These are phyloP conservation scores for Thraustochytrium sp. DNA, from an alignment of 352 stramenopile species.

Conservation along the genomic window DNA sequence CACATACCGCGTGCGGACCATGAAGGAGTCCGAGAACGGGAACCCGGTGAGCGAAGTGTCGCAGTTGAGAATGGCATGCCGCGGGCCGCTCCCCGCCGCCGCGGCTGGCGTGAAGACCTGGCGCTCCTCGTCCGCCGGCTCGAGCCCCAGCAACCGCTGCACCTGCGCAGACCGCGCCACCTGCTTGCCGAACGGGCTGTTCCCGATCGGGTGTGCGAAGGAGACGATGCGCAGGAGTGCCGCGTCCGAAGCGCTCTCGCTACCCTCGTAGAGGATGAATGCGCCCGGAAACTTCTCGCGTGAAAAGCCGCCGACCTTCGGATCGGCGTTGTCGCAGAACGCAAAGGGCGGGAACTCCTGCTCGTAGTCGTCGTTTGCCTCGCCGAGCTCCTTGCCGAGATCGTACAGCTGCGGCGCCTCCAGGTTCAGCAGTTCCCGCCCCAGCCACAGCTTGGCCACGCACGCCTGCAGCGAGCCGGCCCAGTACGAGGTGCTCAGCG, in stretches of 20 bases:
- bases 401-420: background rate
- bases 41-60: slow-evolving; percentile 28
- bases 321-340: background rate
- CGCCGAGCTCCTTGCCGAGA: background rate
- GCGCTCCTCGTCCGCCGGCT: background rate
- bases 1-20: slow-evolving; percentile 23
- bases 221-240: background rate
- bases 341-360: slow-evolving; percentile 6
- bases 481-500: slow-evolving; percentile 6
- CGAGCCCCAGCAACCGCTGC: background rate
- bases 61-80: background rate
- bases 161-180: slow-evolving; percentile 10
- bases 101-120: background rate
- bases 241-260: background rate
- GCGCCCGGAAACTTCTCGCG: background rate
- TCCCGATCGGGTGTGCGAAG: slow-evolving; percentile 21
- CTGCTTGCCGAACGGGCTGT: slow-evolving; percentile 26
- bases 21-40: slow-evolving; percentile 23
- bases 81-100: background rate
- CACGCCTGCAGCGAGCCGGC: background rate
- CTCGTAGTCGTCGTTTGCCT: background rate
- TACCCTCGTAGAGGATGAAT: background rate
- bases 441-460: background rate
- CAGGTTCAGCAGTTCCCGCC: background rate
- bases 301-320: background rate